Evolutionary conservation across 371 early-diverging fungal genomes (phyloP).

Genomic region (Mucor indicus): DNA sequence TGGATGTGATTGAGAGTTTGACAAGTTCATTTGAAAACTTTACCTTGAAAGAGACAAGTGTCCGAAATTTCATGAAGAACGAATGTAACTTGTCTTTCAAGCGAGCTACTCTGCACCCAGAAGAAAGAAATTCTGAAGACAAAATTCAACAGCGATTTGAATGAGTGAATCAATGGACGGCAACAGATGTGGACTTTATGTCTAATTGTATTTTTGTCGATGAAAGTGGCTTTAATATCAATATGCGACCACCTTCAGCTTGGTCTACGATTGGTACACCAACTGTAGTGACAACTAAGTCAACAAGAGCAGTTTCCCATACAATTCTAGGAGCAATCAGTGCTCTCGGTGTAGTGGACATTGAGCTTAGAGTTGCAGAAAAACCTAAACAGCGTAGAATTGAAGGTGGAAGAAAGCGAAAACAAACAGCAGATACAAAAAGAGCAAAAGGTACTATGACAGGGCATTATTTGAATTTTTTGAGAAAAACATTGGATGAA

Average conservation of each 20-base stretch:
- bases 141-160: neutral
- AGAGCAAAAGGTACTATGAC: slow-evolving; percentile 1
- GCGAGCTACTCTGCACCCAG: neutral
- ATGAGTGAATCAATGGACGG: slow-evolving; percentile 1
- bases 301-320: too few species aligned
- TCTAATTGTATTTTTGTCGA: slow-evolving; percentile 12
- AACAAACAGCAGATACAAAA: slow-evolving; percentile 1
- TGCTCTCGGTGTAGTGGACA: too few species aligned
- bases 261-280: slow-evolving; percentile 5
- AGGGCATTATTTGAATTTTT: slow-evolving; percentile 1
- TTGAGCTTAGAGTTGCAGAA: too few species aligned
- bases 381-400: too few species aligned
- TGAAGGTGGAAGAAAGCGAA: too few species aligned
- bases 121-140: too few species aligned
- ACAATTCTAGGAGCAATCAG: too few species aligned
- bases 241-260: slow-evolving; percentile 1
- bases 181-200: slow-evolving; percentile 9
- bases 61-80: slow-evolving; percentile 3
- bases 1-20: slow-evolving; percentile 7
- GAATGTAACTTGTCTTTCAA: slow-evolving; percentile 4
- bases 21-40: slow-evolving; percentile 7
- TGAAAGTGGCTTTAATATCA: slow-evolving; percentile 3
- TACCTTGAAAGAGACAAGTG: slow-evolving; percentile 3
- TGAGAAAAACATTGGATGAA: neutral
- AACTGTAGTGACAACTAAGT: neutral